phyloP scores from a whole-genome alignment of 2,329 filamentous ascomycete species.

The Talaromyces sp. region DNA sequence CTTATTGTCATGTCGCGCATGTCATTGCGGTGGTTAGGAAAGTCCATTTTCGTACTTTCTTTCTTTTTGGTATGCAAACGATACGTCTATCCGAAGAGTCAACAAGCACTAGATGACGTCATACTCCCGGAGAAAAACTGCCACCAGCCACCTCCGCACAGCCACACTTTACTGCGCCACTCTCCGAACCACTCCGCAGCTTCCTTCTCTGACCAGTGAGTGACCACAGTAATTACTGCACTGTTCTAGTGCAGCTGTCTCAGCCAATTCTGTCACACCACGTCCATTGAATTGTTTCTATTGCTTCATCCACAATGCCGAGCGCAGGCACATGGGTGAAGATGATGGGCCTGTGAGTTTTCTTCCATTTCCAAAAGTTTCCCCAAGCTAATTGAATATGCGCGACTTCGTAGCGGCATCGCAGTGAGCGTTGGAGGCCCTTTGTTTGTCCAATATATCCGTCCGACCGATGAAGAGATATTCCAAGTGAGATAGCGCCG shows the following conservation, averaged over 20 bases:
- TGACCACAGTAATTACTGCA: no score
- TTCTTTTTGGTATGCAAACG: neutral
- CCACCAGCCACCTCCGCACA: neutral
- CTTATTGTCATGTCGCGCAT: no score
- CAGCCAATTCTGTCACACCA: neutral
- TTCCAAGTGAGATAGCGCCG: conserved; percentile 50
- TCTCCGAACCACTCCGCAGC: neutral
- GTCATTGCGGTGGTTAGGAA: no score
- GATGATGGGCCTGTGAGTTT: conserved; percentile 61
- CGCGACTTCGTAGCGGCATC: conserved; percentile 52
- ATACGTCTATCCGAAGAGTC: neutral
- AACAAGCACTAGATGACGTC: neutral
- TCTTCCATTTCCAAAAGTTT: no score
- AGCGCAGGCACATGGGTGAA: conserved; percentile 52
- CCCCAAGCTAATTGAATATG: conserved; percentile 3
- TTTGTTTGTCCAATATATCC: conserved; percentile 65
- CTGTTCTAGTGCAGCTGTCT: no score
- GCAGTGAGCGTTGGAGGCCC: conserved; percentile 76
- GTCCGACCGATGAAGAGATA: conserved; percentile 83
- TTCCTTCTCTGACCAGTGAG: neutral
- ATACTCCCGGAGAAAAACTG: neutral
- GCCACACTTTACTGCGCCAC: neutral
- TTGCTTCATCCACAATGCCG: conserved; percentile 34
- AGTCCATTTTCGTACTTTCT: neutral
- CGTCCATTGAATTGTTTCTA: neutral